A percentile compares a stretch with the other conserved stretches of the same genome.
phyloP scores from a whole-genome alignment of 2,329 filamentous ascomycete genomes.

The Diaporthe sp. region DNA sequence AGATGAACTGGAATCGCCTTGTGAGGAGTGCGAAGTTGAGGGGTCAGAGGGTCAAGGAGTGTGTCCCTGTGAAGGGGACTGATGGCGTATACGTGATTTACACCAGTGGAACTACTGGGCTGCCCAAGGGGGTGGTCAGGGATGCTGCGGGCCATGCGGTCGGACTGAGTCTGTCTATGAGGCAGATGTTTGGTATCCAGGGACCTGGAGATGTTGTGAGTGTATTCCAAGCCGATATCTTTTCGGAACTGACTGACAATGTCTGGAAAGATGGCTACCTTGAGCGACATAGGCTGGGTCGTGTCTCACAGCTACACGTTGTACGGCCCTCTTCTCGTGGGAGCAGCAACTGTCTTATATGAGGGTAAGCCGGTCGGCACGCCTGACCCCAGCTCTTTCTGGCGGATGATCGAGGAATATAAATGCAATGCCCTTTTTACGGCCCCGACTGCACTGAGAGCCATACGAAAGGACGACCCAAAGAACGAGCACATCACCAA shows the following conservation, averaged over 20 bases:
- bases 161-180: constrained; percentile 83
- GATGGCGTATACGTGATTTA: constrained; percentile 94
- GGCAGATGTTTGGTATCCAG: constrained; percentile 84
- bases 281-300: constrained; percentile 88
- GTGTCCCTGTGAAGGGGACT: constrained; percentile 82
- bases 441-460: constrained; percentile 87
- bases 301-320: constrained; percentile 85
- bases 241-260: constrained; percentile 17
- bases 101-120: constrained; percentile 85
- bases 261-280: constrained; percentile 49
- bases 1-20: constrained; percentile 84
- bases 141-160: constrained; percentile 91
- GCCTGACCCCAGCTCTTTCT: constrained; percentile 88
- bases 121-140: constrained; percentile 85
- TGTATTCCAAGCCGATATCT: constrained; percentile 60
- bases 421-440: constrained; percentile 88
- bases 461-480: constrained; percentile 88
- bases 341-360: constrained; percentile 88
- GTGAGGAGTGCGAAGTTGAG: constrained; percentile 78
- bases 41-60: constrained; percentile 68
- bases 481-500: constrained; percentile 74
- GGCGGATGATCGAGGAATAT: constrained; percentile 88
- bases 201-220: constrained; percentile 81
- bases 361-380: constrained; percentile 96
- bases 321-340: constrained; percentile 87